Evolutionary conservation across 169 alveolate genomes (phyloP).

Genomic region (Pseudocohnilembus persalinus): DNA sequence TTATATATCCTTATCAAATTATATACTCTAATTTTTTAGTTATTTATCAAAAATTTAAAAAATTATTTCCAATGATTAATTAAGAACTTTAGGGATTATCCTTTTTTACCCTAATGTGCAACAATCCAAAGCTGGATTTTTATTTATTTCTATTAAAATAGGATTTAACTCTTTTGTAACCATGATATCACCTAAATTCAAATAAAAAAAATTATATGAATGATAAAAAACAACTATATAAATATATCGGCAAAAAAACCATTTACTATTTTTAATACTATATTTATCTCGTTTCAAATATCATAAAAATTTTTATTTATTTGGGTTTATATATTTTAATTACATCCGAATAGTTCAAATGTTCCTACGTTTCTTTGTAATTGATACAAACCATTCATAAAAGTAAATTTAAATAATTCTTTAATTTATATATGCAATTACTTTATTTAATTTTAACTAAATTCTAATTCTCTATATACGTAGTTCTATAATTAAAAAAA

Average conservation of each 20-base stretch:
- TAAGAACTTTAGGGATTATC: constrained; percentile 57
- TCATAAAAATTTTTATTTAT: too few species aligned
- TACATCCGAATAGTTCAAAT: constrained; percentile 78
- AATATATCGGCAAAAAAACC: neutral
- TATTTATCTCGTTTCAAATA: too few species aligned
- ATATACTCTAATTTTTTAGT: too few species aligned
- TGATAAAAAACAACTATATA: neutral
- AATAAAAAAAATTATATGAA: too few species aligned
- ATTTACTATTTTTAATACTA: too few species aligned
- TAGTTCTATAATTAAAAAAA: neutral
- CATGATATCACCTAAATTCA: constrained; percentile 66
- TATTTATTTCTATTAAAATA: constrained; percentile 77
- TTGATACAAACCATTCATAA: constrained; percentile 46
- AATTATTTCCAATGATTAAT: constrained; percentile 12
- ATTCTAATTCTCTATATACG: neutral
- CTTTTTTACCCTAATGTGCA: constrained; percentile 52
- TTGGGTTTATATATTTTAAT: too few species aligned
- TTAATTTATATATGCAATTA: constrained; percentile 36
- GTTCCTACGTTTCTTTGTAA: constrained; percentile 53
- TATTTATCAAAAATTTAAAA: too few species aligned
- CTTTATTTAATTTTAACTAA: constrained; percentile 28
- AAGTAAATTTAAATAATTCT: constrained; percentile 44
- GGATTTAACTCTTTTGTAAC: constrained; percentile 69
- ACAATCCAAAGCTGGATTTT: constrained; percentile 79
- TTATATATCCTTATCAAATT: too few species aligned